Evolutionary conservation across 2,329 filamentous ascomycete genomes (phyloP).

Genomic region (Amauroascus verrucosus): DNA sequence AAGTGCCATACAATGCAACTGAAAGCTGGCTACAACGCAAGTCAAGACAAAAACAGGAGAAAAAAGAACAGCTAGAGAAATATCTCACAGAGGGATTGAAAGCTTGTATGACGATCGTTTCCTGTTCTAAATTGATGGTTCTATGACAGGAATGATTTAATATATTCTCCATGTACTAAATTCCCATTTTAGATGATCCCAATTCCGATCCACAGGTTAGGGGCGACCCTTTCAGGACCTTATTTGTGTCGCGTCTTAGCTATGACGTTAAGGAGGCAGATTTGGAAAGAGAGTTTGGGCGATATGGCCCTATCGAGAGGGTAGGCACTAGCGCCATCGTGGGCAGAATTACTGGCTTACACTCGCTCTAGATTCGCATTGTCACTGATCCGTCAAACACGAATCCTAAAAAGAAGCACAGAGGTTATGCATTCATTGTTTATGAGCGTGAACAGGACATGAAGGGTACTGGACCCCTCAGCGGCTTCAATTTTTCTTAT

Average conservation of each 20-base stretch:
- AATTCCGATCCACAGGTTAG: conserved; percentile 76
- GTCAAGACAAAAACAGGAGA: conserved; percentile 74
- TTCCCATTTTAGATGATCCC: conserved; percentile 57
- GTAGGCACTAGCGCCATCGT: conserved; percentile 41
- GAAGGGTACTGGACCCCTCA: conserved; percentile 64
- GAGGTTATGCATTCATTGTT: conserved; percentile 92
- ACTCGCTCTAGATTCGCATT: conserved; percentile 61
- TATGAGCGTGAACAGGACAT: conserved; percentile 97
- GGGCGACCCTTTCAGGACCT: conserved; percentile 87
- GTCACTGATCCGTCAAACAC: conserved; percentile 67
- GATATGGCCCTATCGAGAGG: conserved; percentile 87
- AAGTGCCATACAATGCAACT: conserved; percentile 65
- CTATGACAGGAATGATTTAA: too few species aligned
- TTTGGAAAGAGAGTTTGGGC: conserved; percentile 83
- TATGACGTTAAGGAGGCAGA: conserved; percentile 86
- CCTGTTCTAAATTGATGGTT: conserved; percentile 8
- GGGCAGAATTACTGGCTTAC: neutral
- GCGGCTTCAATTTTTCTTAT: conserved; percentile 23
- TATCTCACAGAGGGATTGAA: conserved; percentile 54
- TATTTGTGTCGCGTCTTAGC: conserved; percentile 81
- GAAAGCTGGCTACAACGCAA: conserved; percentile 88
- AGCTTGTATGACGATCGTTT: conserved; percentile 39
- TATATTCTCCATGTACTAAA: conserved; percentile 8
- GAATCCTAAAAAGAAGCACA: conserved; percentile 70
- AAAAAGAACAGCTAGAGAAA: conserved; percentile 56